These are phyloP conservation scores for Neobulgaria alba DNA, from an alignment of 2,329 filamentous ascomycete species.

Conservation along the genomic window DNA sequence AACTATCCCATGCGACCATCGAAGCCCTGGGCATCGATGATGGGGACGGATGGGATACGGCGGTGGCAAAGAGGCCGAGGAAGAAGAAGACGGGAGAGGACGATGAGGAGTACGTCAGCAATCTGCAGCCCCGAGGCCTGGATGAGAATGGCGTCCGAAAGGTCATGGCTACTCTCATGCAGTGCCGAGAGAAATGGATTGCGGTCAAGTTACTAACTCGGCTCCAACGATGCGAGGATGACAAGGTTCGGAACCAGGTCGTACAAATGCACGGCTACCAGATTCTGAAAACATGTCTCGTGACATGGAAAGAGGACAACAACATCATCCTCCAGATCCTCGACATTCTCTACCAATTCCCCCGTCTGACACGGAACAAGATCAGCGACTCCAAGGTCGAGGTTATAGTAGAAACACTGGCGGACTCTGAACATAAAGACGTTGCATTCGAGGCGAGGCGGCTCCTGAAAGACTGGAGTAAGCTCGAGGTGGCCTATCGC, in stretches of 20 bases:
- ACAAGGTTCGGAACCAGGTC: constrained; percentile 77
- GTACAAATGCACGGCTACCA: constrained; percentile 97
- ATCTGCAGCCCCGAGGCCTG: constrained; percentile 69
- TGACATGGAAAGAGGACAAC: constrained; percentile 79
- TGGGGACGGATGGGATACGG: constrained; percentile 83
- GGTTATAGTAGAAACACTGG: constrained; percentile 62
- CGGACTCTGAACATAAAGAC: constrained; percentile 59
- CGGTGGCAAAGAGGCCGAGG: constrained; percentile 79
- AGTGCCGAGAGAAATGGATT: constrained; percentile 99
- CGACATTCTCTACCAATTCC: constrained; percentile 80
- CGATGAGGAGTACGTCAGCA: constrained; percentile 92
- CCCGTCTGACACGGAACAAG: constrained; percentile 90
- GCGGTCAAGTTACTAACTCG: constrained; percentile 87
- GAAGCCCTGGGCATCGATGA: constrained; percentile 95
- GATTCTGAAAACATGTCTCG: constrained; percentile 80
- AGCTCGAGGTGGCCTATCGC: constrained; percentile 81
- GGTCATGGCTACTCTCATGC: constrained; percentile 93
- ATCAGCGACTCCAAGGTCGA: constrained; percentile 96
- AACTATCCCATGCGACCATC: constrained; percentile 79
- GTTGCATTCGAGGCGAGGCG: constrained; percentile 63
- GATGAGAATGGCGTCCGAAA: constrained; percentile 80
- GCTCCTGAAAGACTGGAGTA: constrained; percentile 78
- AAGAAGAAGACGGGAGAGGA: constrained; percentile 90
- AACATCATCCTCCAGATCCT: constrained; percentile 86
- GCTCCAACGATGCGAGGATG: constrained; percentile 79